A percentile compares a stretch with the other conserved stretches of the same genome.
Conservation (phyloP, 495 filamentous ascomycete species). For the Penicillium tannophilum region DNA sequence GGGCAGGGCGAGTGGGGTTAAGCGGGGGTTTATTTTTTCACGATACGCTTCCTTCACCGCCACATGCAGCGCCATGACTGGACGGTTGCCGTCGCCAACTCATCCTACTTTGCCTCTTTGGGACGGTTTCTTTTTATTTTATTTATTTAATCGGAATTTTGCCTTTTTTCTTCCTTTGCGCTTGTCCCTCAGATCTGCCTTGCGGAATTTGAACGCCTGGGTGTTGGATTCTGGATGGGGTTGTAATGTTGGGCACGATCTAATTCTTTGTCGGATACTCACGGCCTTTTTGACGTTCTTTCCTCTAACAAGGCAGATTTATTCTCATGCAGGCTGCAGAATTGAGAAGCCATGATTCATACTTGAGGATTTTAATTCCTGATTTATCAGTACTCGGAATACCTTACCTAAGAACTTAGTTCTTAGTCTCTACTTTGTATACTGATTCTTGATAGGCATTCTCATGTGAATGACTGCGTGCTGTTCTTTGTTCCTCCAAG, state of each 20-base stretch:
- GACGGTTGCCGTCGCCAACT: constrained; percentile 29
- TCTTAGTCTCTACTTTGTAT: not conserved
- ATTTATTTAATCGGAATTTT: not conserved
- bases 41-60: constrained; percentile 39
- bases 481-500: not conserved
- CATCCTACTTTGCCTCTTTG: constrained; percentile 30
- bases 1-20: constrained; percentile 36
- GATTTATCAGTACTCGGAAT: not conserved
- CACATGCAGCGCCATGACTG: constrained; percentile 39
- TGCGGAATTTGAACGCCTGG: not conserved
- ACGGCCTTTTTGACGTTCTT: not conserved
- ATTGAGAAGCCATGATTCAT: not conserved
- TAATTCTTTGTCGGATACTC: not conserved
- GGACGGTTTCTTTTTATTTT: constrained; percentile 16
- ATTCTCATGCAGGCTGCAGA: not conserved
- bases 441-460: not conserved
- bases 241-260: not conserved
- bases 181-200: not conserved
- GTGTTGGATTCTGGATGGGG: not conserved
- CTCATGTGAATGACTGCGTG: not conserved
- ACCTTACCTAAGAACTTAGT: not conserved
- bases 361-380: not conserved
- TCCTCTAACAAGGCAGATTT: not conserved
- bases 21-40: constrained; percentile 37
- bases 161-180: not conserved